phyloP scores from a whole-genome alignment of 345 rosid genomes.

The Rhodomyrtus tomentosa region DNA sequence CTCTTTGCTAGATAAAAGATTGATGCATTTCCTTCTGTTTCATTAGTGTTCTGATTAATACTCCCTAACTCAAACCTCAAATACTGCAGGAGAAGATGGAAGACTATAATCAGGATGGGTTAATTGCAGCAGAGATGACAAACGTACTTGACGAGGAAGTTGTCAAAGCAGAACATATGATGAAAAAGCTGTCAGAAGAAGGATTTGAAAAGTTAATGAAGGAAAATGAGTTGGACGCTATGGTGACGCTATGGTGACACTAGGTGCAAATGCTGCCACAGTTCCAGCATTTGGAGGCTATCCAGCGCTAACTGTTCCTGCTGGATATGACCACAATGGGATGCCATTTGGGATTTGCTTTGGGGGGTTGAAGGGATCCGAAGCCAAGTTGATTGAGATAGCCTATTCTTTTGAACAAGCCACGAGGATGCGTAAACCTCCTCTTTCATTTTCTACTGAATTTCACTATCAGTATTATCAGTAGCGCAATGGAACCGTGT shows the following conservation, averaged over 20 bases:
- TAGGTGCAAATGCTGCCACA: not conserved
- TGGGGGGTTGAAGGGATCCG: conserved; percentile 24
- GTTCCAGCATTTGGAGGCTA: conserved; percentile 13
- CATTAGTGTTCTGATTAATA: not conserved
- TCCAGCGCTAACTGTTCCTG: conserved; percentile 17
- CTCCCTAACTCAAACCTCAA: not conserved
- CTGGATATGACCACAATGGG: conserved; percentile 7
- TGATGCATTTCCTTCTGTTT: not conserved
- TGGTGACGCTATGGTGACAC: conserved; percentile 17
- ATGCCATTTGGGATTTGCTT: conserved; percentile 25
- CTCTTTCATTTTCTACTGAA: not conserved
- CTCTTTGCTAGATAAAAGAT: not conserved
- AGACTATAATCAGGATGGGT: conserved; percentile 5
- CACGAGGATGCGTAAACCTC: not conserved
- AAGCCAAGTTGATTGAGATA: conserved; percentile 28
- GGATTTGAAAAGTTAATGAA: conserved; percentile 16
- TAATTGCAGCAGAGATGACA: conserved; percentile 18
- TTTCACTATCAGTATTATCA: not conserved
- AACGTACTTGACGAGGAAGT: conserved; percentile 7
- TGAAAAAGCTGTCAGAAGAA: conserved; percentile 3
- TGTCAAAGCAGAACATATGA: not conserved
- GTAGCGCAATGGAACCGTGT: not conserved
- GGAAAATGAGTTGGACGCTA: conserved; percentile 7
- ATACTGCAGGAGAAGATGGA: conserved; percentile 4
- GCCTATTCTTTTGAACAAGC: conserved; percentile 23